Percentiles rank a stretch among this genome's conserved stretches.
Evolutionary conservation across 805 yeast species (phyloP).

Genomic region (Candida ortonii): DNA sequence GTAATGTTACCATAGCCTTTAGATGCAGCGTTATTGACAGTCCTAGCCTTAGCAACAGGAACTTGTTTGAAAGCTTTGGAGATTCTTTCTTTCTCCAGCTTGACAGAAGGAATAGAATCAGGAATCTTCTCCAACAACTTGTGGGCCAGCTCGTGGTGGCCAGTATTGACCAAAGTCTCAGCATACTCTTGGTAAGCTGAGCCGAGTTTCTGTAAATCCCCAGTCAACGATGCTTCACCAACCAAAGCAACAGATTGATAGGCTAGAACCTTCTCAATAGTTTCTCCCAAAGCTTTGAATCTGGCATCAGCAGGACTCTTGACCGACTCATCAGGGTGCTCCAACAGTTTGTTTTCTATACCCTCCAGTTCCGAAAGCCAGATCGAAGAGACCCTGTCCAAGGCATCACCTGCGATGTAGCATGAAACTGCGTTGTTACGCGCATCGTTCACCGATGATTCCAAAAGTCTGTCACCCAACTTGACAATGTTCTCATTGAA

Average conservation of each 20-base stretch:
- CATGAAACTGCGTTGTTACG: slow-evolving; percentile 76
- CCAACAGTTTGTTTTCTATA: slow-evolving; percentile 42
- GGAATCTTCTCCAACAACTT: slow-evolving; percentile 71
- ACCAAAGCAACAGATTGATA: slow-evolving; percentile 51
- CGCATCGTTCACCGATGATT: slow-evolving; percentile 36
- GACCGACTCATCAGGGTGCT: slow-evolving; percentile 42
- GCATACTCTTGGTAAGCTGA: slow-evolving; percentile 78
- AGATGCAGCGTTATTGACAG: slow-evolving; percentile 19
- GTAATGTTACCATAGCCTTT: slow-evolving; percentile 1
- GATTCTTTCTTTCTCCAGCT: slow-evolving; percentile 75
- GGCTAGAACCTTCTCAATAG: slow-evolving; percentile 80
- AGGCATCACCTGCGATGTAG: slow-evolving; percentile 76
- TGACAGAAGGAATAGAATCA: slow-evolving; percentile 65
- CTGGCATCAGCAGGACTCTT: slow-evolving; percentile 78
- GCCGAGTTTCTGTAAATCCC: slow-evolving; percentile 49
- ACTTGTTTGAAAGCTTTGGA: slow-evolving; percentile 49
- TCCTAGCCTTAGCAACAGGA: slow-evolving; percentile 20
- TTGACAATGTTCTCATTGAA: slow-evolving; percentile 55
- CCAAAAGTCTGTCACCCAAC: slow-evolving; percentile 75
- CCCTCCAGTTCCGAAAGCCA: slow-evolving; percentile 74
- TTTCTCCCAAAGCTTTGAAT: slow-evolving; percentile 72
- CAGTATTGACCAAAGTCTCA: slow-evolving; percentile 72
- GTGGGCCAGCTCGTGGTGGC: slow-evolving; percentile 78
- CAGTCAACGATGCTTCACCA: slow-evolving; percentile 38
- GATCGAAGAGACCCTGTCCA: slow-evolving; percentile 72